These are phyloP conservation scores for Neurospora sp. DNA, from an alignment of 495 filamentous ascomycete genomes.

Conservation along the genomic window DNA sequence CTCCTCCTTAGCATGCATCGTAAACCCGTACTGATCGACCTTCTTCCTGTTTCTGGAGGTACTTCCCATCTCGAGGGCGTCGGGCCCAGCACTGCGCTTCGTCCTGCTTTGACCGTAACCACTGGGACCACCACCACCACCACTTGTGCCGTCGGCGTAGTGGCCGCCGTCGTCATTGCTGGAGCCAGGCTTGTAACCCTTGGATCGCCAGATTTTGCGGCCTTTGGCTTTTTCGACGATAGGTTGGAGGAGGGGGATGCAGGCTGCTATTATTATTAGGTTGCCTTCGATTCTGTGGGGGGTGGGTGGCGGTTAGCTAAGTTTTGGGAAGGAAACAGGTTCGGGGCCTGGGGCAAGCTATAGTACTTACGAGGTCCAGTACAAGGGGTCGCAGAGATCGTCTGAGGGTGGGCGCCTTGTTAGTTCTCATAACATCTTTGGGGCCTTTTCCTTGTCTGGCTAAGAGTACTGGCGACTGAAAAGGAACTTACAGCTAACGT, in stretches of 20 bases:
- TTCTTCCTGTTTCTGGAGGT: not conserved
- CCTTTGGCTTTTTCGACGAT: slow-evolving; percentile 19
- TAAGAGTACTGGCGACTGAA: not conserved
- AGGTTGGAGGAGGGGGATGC: slow-evolving; percentile 38
- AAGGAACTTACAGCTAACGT: not conserved
- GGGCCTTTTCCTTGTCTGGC: too few species aligned
- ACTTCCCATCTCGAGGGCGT: not conserved
- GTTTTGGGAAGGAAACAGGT: too few species aligned
- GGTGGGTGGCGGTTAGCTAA: not conserved
- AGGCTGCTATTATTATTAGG: slow-evolving; percentile 38
- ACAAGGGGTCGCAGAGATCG: not conserved
- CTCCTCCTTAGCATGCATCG: not conserved
- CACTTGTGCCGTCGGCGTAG: not conserved
- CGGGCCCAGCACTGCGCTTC: not conserved
- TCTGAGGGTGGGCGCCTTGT: not conserved
- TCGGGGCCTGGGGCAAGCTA: too few species aligned
- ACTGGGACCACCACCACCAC: too few species aligned
- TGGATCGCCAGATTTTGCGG: not conserved
- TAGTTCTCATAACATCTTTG: not conserved
- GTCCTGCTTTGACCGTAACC: too few species aligned
- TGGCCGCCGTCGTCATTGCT: not conserved
- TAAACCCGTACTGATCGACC: not conserved
- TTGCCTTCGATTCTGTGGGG: slow-evolving; percentile 33
- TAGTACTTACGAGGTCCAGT: not conserved
- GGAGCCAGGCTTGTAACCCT: not conserved